Percentiles rank a stretch among this genome's conserved stretches.
These are phyloP conservation scores for Alternaria postmessia DNA, from an alignment of 2,329 filamentous ascomycete genomes.

Conservation along the genomic window DNA sequence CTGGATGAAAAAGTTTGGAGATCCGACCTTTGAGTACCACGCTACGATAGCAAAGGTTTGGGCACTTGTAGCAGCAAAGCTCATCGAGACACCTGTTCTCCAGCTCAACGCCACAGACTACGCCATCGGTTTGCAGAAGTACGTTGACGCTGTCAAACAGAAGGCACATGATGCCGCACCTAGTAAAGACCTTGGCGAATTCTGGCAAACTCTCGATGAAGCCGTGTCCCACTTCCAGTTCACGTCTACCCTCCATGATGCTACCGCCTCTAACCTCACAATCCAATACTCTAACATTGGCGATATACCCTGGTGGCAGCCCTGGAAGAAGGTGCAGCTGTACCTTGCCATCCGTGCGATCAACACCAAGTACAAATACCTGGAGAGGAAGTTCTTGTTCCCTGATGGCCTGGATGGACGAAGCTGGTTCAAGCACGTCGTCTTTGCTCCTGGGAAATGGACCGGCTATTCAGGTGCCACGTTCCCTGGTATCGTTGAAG, in stretches of 20 bases:
- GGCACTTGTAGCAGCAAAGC: slow-evolving; percentile 55
- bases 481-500: slow-evolving; percentile 71
- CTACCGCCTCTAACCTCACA: slow-evolving; percentile 56
- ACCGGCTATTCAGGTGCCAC: slow-evolving; percentile 84
- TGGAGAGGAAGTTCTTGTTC: slow-evolving; percentile 84
- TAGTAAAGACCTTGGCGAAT: slow-evolving; percentile 34
- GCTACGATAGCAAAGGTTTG: slow-evolving; percentile 58
- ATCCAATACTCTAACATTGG: slow-evolving; percentile 56
- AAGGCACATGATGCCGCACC: slow-evolving; percentile 33
- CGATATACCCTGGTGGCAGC: slow-evolving; percentile 79
- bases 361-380: slow-evolving; percentile 82
- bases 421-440: slow-evolving; percentile 92
- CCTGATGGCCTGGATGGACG: slow-evolving; percentile 78
- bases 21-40: slow-evolving; percentile 68
- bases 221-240: slow-evolving; percentile 60
- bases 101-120: slow-evolving; percentile 59
- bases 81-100: slow-evolving; percentile 58
- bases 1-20: slow-evolving; percentile 84
- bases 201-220: slow-evolving; percentile 58
- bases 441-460: slow-evolving; percentile 91
- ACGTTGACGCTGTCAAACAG: slow-evolving; percentile 53
- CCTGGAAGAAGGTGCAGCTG: slow-evolving; percentile 71
- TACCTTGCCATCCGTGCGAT: slow-evolving; percentile 69
- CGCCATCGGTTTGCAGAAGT: slow-evolving; percentile 51
- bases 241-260: slow-evolving; percentile 62